phyloP scores from a whole-genome alignment of 1,284 basidiomycete genomes.

The Malassezia nana region DNA sequence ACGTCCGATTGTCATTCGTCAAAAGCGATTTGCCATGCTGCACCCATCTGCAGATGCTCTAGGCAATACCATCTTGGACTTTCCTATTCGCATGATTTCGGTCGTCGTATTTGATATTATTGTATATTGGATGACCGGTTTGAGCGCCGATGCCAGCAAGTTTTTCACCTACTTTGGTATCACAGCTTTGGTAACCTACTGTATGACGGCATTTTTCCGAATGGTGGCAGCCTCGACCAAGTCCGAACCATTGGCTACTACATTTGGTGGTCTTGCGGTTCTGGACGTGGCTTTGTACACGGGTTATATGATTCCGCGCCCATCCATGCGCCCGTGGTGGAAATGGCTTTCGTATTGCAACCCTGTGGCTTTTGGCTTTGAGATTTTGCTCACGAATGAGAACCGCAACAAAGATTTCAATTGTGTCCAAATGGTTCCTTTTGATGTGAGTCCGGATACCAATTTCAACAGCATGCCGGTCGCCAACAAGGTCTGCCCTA shows the following conservation, averaged over 20 bases:
- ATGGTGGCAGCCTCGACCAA: constrained; percentile 52
- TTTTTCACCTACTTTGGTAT: constrained; percentile 43
- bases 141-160: constrained; percentile 52
- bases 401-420: constrained; percentile 26
- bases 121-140: constrained; percentile 60
- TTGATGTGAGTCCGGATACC: constrained; percentile 15
- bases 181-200: constrained; percentile 30
- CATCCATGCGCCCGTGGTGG: constrained; percentile 37
- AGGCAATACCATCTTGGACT: constrained; percentile 62
- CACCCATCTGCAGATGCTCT: constrained; percentile 52
- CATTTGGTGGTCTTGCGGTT: constrained; percentile 55
- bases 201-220: constrained; percentile 46
- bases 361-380: constrained; percentile 36
- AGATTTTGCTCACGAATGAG: constrained; percentile 37
- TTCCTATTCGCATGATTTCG: constrained; percentile 58
- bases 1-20: constrained; percentile 62
- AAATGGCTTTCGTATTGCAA: constrained; percentile 40
- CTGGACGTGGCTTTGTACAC: constrained; percentile 58
- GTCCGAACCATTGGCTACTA: constrained; percentile 21
- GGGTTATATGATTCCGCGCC: constrained; percentile 62
- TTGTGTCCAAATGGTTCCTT: constrained; percentile 24
- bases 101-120: constrained; percentile 55
- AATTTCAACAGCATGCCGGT: constrained; percentile 11
- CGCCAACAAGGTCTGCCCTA: constrained; percentile 33
- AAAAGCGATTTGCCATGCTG: constrained; percentile 51